Evolutionary conservation across 495 filamentous ascomycete species (phyloP).

Genomic region (Neurospora discreta): DNA sequence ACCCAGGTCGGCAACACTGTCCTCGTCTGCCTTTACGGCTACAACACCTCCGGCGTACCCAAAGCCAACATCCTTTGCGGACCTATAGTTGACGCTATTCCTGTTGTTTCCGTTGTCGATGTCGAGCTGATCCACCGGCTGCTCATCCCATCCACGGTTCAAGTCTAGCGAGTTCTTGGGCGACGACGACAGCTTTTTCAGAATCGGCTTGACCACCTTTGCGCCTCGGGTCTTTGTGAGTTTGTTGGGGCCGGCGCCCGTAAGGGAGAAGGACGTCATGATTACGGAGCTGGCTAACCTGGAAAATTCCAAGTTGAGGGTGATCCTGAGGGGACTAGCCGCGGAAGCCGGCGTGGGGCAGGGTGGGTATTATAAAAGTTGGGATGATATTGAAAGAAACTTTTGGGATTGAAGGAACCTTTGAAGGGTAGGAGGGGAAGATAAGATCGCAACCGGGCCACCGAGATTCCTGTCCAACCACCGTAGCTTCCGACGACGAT

Average conservation of each 20-base stretch:
- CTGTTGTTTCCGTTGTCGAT: slow-evolving; percentile 4
- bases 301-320: not conserved
- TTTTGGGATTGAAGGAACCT: not conserved
- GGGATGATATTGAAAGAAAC: slow-evolving; percentile 10
- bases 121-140: slow-evolving; percentile 26
- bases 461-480: not conserved
- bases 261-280: slow-evolving; percentile 29
- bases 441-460: not conserved
- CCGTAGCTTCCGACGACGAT: not conserved
- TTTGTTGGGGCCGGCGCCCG: slow-evolving; percentile 23
- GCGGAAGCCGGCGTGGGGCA: not conserved
- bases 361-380: slow-evolving; percentile 1
- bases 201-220: slow-evolving; percentile 40
- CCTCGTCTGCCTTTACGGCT: not conserved
- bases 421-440: not conserved
- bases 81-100: slow-evolving; percentile 6
- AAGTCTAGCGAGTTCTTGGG: slow-evolving; percentile 44
- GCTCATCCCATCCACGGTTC: slow-evolving; percentile 40
- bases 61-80: slow-evolving; percentile 23
- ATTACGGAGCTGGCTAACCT: slow-evolving; percentile 3
- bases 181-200: slow-evolving; percentile 41
- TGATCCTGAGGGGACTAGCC: not conserved
- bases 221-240: slow-evolving; percentile 29
- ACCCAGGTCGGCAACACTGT: not conserved
- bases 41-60: slow-evolving; percentile 4